Evolutionary conservation across 2,329 filamentous ascomycete genomes (phyloP), one percentile per base, ranked within the genome.

Genomic region (Fusarium stilboides): DNA sequence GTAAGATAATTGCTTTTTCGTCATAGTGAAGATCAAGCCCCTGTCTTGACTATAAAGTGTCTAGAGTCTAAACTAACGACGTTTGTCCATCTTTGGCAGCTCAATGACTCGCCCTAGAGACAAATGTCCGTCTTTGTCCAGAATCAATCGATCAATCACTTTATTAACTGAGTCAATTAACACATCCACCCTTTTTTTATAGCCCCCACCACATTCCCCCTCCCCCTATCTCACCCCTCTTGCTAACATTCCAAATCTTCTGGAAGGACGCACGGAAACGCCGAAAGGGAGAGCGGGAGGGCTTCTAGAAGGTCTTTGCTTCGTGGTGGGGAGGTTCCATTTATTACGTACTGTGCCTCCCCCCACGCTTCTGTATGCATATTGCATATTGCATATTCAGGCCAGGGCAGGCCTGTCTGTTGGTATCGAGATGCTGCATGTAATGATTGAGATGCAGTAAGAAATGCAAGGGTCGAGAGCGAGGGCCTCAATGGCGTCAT

Each of bases 1-100:
- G 47, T 63, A 57, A 31, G 9, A 43, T 57, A 50, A 39, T 57
- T 63, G 50, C 59, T 63, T 63, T 64, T 64, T 49, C 10, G 37
- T 34, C 26, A 15, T 37, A 20, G 33, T 33, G 24, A 63, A 63
- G 50, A n/a, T 14, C 14, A 26, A 22, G 49, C 39, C 58, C 37
- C 37, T 39, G n/a, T n/a, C 28, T 31, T 13, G 28, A 31, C 28
- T 31, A 31, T 31, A 31, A 31, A 31, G 22, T 40, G 7, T 56
- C 37, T 28, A 22, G 20, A 47, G 20, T 45, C 12, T 36, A 43
- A 22, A 15, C 22, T 57, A 22, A 34, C 24, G 28, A 13, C 28
- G 28, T 31, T 31, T 31, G 28, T 13, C 28, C 5, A 13, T 31
- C 10, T 31, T 31, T 31, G 28, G 28, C 33, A 20, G 31, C 44